phyloP scores from a whole-genome alignment of 1,284 basidiomycete species.

The Melampsora americana region DNA sequence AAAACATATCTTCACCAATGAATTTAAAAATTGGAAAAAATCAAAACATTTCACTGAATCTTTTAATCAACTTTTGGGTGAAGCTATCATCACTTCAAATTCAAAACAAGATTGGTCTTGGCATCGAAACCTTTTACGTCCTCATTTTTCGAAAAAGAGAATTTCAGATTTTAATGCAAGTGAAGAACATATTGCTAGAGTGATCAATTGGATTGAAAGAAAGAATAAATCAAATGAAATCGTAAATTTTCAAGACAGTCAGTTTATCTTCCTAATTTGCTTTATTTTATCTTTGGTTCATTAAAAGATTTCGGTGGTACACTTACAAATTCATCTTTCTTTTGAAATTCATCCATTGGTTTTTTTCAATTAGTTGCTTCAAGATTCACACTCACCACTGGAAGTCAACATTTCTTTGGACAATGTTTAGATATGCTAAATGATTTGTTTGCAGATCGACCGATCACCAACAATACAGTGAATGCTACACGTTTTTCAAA shows the following conservation, averaged over 20 bases:
- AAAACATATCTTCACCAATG: conserved; percentile 28
- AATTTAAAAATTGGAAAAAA: conserved; percentile 30
- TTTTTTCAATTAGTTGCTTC: conserved; percentile 60
- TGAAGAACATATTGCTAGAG: conserved; percentile 60
- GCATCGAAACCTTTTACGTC: conserved; percentile 67
- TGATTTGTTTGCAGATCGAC: conserved; percentile 24
- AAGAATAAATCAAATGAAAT: conserved; percentile 9
- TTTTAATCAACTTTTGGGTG: conserved; percentile 17
- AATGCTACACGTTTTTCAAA: conserved; percentile 25
- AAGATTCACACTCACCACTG: conserved; percentile 67
- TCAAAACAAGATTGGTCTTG: conserved; percentile 49
- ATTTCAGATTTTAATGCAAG: conserved; percentile 68
- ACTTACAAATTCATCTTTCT: background rate
- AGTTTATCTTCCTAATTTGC: background rate
- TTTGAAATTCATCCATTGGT: too few species aligned
- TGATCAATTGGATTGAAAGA: conserved; percentile 58
- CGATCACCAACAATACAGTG: background rate
- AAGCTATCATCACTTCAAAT: conserved; percentile 13
- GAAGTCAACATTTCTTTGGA: conserved; percentile 62
- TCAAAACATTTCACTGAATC: conserved; percentile 19
- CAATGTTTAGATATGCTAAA: conserved; percentile 33
- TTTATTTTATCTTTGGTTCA: too few species aligned
- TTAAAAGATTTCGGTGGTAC: background rate
- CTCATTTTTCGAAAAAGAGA: conserved; percentile 69
- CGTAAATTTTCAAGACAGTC: conserved; percentile 36